A percentile compares a stretch with the other conserved stretches of the same genome.
Evolutionary conservation across 208 protist species (phyloP).

Genomic region (Porcisia hertigi): DNA sequence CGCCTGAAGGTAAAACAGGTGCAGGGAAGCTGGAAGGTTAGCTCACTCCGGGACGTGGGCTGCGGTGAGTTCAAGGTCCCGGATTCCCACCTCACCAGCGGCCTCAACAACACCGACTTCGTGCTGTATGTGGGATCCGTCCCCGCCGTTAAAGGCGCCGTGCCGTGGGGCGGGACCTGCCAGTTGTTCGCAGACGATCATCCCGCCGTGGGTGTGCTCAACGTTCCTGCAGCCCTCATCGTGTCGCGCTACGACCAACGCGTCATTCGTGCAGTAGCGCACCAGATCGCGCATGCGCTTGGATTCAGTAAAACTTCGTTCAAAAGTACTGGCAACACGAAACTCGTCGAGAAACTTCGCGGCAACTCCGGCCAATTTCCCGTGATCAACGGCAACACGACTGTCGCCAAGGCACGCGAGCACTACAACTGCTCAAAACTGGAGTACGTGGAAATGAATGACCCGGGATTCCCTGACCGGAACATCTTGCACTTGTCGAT

Average conservation of each 20-base stretch:
- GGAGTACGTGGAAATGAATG: slow-evolving; percentile 75
- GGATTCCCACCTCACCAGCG: too few relatives aligned
- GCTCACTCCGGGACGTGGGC: too few relatives aligned
- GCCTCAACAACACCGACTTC: too few relatives aligned
- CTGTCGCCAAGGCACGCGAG: too few relatives aligned
- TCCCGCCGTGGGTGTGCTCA: slow-evolving; percentile 50
- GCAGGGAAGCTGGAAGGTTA: too few relatives aligned
- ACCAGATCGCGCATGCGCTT: too few relatives aligned
- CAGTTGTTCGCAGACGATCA: slow-evolving; percentile 10
- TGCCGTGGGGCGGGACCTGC: slow-evolving; percentile 58
- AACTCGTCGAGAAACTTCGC: slow-evolving; percentile 21
- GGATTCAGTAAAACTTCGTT: slow-evolving; percentile 43
- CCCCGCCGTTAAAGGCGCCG: too few relatives aligned
- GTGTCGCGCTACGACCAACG: slow-evolving; percentile 32
- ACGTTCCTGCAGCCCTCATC: slow-evolving; percentile 45
- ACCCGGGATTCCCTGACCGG: slow-evolving; percentile 7
- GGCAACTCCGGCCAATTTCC: slow-evolving; percentile 26
- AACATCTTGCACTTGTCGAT: too few relatives aligned
- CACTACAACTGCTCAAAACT: slow-evolving; percentile 72
- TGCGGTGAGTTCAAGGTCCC: too few relatives aligned
- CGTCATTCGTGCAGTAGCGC: too few relatives aligned
- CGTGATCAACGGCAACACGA: slow-evolving; percentile 37
- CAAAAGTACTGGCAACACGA: slow-evolving; percentile 2
- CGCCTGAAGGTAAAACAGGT: not conserved
- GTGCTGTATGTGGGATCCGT: slow-evolving; percentile 70